A percentile compares a stretch with the other conserved stretches of the same genome.
Conservation (phyloP, 164 flowering plant genomes). For the Tetracentron sinense region DNA sequence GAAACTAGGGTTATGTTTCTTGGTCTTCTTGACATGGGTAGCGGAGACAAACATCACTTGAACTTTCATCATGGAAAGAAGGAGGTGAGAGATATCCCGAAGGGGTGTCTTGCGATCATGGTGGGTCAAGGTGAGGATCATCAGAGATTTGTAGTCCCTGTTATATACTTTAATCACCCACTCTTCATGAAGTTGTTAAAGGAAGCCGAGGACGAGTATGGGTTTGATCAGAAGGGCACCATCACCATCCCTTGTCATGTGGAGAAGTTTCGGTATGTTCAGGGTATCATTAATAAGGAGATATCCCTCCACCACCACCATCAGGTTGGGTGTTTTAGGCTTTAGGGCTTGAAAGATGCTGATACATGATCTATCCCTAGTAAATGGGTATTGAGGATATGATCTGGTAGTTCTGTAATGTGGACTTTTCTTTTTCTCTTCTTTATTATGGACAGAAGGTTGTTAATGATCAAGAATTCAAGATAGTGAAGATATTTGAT, state of each 20-base stretch:
- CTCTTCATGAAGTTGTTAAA: constrained; percentile 44
- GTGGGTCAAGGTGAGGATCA: constrained; percentile 51
- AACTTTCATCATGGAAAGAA: constrained; percentile 23
- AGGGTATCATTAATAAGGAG: constrained; percentile 43
- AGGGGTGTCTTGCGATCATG: constrained; percentile 43
- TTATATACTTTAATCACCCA: constrained; percentile 55
- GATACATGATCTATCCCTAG: too few relatives aligned
- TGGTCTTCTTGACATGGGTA: constrained; percentile 12
- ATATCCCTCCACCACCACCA: constrained; percentile 15
- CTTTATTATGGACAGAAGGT: too few relatives aligned
- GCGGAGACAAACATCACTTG: constrained; percentile 29
- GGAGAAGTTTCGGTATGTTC: constrained; percentile 42
- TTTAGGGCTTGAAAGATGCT: too few relatives aligned
- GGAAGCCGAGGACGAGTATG: constrained; percentile 61
- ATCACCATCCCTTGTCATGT: constrained; percentile 61
- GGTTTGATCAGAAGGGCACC: constrained; percentile 49
- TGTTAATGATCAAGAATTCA: too few relatives aligned
- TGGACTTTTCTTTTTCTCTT: too few relatives aligned
- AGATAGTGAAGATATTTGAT: too few relatives aligned
- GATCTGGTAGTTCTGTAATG: too few relatives aligned
- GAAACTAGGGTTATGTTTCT: neutral
- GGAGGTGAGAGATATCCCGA: constrained; percentile 31
- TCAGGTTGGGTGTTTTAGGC: too few relatives aligned
- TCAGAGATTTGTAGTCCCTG: constrained; percentile 54
- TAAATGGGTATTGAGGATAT: too few relatives aligned